Evolutionary conservation across 1,284 basidiomycete species (phyloP).

Genomic region (Trametes versicolor): DNA sequence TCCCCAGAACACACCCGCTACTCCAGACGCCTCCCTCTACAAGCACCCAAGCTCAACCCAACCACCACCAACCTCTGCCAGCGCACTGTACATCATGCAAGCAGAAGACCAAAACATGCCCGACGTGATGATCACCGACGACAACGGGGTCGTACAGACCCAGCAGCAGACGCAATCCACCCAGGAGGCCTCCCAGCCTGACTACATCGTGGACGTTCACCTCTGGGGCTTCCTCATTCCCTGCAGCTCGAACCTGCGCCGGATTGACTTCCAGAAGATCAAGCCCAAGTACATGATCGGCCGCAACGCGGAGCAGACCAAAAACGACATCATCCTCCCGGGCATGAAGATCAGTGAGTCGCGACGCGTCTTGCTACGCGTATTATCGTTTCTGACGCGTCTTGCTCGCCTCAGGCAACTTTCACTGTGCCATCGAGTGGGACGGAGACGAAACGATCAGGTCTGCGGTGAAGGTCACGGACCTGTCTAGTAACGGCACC

Average conservation of each 20-base stretch:
- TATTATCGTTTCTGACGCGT: conserved; percentile 30
- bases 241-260: conserved; percentile 56
- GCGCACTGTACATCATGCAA: conserved; percentile 10
- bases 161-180: conserved; percentile 44
- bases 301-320: conserved; percentile 49
- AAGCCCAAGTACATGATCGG: conserved; percentile 62
- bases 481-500: conserved; percentile 84
- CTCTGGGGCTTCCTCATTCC: conserved; percentile 78
- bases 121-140: conserved; percentile 21
- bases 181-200: conserved; percentile 42
- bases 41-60: neutral
- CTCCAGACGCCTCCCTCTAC: neutral
- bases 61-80: neutral
- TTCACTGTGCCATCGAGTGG: conserved; percentile 73
- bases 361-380: conserved; percentile 35
- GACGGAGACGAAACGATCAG: conserved; percentile 62
- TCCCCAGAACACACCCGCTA: conserved; percentile 1
- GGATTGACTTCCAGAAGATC: conserved; percentile 69
- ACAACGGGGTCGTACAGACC: conserved; percentile 26
- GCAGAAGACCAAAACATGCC: conserved; percentile 25
- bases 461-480: conserved; percentile 71
- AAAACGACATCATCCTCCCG: conserved; percentile 65
- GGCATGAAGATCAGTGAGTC: conserved; percentile 80
- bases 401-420: conserved; percentile 59
- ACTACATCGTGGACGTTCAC: conserved; percentile 51